phyloP scores from a whole-genome alignment of 202 grass and related monocot genomes.

The Brachypodium distachyon region DNA sequence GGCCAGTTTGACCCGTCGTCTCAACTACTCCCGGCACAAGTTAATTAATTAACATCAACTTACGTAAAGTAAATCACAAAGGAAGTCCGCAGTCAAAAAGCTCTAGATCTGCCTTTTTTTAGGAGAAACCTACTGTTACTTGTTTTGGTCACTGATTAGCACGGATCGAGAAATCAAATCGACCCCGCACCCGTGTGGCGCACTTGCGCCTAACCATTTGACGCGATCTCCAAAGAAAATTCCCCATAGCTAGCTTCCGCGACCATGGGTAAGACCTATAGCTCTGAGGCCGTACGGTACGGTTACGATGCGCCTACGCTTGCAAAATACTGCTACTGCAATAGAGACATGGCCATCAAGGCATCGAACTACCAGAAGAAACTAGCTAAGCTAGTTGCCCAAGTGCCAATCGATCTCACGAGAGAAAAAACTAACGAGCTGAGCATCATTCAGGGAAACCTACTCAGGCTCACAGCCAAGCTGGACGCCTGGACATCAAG shows the following conservation, averaged over 20 bases:
- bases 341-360: background rate
- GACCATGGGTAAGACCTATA: background rate
- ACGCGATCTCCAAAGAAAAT: background rate
- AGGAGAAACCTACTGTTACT: too few relatives aligned
- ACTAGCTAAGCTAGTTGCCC: background rate
- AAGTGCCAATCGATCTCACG: background rate
- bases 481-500: too few relatives aligned
- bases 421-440: background rate
- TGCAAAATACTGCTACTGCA: background rate
- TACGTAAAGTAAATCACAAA: background rate
- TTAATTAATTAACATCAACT: background rate
- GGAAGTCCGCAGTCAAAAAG: conserved; percentile 17
- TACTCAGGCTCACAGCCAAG: background rate
- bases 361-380: background rate
- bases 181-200: too few relatives aligned
- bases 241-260: background rate
- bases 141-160: background rate
- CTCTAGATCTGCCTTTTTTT: conserved; percentile 29
- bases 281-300: background rate
- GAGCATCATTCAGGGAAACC: background rate
- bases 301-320: background rate
- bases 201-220: background rate
- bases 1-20: conserved; percentile 23
- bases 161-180: background rate
- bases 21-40: background rate